Evolutionary conservation across 176 grass and related monocot genomes (phyloP), one percentile per base, ranked within the genome.

Genomic region (Tuctoria greenei): DNA sequence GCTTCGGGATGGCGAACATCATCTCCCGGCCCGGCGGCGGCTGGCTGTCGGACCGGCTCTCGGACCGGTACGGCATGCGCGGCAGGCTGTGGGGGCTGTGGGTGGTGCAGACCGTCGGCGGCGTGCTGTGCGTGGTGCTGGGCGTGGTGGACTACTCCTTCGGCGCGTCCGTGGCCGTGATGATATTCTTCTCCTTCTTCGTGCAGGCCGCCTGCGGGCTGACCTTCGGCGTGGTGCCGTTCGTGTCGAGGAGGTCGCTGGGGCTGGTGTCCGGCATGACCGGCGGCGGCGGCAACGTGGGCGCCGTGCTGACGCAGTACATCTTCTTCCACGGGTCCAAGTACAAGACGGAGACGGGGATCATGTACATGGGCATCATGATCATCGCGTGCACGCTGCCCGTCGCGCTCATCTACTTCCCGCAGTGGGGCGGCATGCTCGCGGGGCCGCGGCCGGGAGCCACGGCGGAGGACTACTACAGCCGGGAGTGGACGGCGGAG

Each of bases 21-120:
- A 25, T 97, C 25, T 91, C 94, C 6, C 79, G 94, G 4, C 94
- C 94, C 0, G 83, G 83, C 12, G 94, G 94, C 0, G 94, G n/a
- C n/a, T n/a, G 94, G 2, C 71, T 97, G 24, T 97, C 94, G 0
- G 94, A 97, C 87, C 76, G 78, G 82, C 84, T 97, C 17, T 97
- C 94, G 10, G 4, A 12, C 8, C 66, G 58, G 56, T 91, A 50
- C 55, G 94, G 94, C 21, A 97, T 97, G 91, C 75, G 91, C 38
- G 94, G 94, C n/a, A 66, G 94, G 86, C 61, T 97, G 74, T 97
- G 90, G 94, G 91, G 94, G 8, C 62, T 97, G 21, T 97, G 94
- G 91, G 18, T 75, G 1, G 84, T 97, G 69, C 94, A 93, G 80
- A 91, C 82, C 78, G 5, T 83, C 18, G 91, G 91, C 0, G 91